A percentile compares a stretch with the other conserved stretches of the same genome.
These are phyloP conservation scores for Epithemia pelagica DNA, from an alignment of 108 stramenopile species.

Conservation along the genomic window DNA sequence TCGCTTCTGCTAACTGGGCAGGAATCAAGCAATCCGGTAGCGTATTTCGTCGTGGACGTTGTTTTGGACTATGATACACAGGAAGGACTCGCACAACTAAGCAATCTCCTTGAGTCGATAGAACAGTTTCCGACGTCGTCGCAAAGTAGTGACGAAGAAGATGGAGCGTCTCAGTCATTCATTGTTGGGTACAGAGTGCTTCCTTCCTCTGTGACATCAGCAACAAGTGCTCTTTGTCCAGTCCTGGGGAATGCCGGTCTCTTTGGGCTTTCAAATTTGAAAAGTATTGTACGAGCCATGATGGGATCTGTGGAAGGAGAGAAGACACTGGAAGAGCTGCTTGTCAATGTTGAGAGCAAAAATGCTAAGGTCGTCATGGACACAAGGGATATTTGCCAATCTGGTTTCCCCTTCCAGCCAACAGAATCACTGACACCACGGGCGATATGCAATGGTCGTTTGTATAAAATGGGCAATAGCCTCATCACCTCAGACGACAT, in stretches of 20 bases:
- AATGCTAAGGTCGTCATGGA: not conserved
- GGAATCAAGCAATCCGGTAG: not conserved
- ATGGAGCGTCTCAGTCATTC: not conserved
- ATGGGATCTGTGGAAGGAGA: not conserved
- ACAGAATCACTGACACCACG: not conserved
- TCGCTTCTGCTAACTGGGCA: slow-evolving; percentile 38
- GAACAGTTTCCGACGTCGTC: not conserved
- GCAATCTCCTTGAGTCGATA: not conserved
- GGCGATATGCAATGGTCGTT: slow-evolving; percentile 41
- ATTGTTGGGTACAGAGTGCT: slow-evolving; percentile 50
- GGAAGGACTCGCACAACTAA: not conserved
- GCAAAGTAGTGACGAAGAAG: not conserved
- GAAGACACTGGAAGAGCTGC: not conserved
- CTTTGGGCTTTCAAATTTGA: slow-evolving; percentile 17
- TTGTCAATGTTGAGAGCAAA: too few relatives aligned
- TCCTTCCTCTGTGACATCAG: slow-evolving; percentile 25
- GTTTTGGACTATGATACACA: not conserved
- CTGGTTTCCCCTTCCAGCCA: not conserved
- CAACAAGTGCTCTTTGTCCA: slow-evolving; percentile 26
- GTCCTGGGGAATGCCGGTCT: slow-evolving; percentile 22
- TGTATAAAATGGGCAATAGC: slow-evolving; percentile 12
- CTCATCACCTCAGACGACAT: slow-evolving; percentile 31
- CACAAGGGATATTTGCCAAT: not conserved
- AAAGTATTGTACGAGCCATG: slow-evolving; percentile 1
- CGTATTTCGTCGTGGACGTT: not conserved